These are phyloP conservation scores for Pichia sp. DNA, from an alignment of 1,139 yeast species.

Conservation along the genomic window DNA sequence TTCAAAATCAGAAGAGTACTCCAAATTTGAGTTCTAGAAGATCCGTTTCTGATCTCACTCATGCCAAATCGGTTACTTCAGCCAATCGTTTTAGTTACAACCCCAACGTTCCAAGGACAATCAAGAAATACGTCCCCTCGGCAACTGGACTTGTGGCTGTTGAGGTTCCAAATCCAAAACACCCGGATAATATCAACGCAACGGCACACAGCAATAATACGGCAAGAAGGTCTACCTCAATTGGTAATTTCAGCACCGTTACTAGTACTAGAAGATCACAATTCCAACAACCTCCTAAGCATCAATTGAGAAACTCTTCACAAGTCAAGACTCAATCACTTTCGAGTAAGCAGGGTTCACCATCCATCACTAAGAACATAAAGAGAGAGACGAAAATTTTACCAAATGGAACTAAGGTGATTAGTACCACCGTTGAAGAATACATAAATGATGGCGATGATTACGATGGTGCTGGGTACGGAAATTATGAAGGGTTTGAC, in stretches of 20 bases:
- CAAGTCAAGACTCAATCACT: too few species aligned
- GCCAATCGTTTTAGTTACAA: not conserved
- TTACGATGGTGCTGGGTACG: slow-evolving; percentile 4
- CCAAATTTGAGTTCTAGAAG: slow-evolving; percentile 13
- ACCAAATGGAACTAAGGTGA: slow-evolving; percentile 14
- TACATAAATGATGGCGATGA: slow-evolving; percentile 7
- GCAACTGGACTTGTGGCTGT: slow-evolving; percentile 39
- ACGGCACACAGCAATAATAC: not conserved
- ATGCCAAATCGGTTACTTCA: slow-evolving; percentile 1
- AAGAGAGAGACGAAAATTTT: slow-evolving; percentile 10
- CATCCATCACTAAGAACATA: too few species aligned
- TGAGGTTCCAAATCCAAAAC: slow-evolving; percentile 35
- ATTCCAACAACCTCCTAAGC: too few species aligned
- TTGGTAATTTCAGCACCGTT: too few species aligned
- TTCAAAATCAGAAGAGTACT: slow-evolving; percentile 9
- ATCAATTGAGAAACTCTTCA: too few species aligned
- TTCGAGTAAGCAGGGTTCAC: too few species aligned
- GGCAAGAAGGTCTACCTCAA: not conserved
- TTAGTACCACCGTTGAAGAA: slow-evolving; percentile 13
- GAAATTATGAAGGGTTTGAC: slow-evolving; percentile 7
- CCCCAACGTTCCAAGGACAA: slow-evolving; percentile 19
- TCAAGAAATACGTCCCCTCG: slow-evolving; percentile 41
- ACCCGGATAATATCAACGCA: slow-evolving; percentile 17
- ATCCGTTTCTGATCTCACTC: slow-evolving; percentile 14
- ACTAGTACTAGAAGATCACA: too few species aligned